These are phyloP conservation scores for Solanum neorickii DNA, from an alignment of 257 asterid genomes.

Conservation along the genomic window DNA sequence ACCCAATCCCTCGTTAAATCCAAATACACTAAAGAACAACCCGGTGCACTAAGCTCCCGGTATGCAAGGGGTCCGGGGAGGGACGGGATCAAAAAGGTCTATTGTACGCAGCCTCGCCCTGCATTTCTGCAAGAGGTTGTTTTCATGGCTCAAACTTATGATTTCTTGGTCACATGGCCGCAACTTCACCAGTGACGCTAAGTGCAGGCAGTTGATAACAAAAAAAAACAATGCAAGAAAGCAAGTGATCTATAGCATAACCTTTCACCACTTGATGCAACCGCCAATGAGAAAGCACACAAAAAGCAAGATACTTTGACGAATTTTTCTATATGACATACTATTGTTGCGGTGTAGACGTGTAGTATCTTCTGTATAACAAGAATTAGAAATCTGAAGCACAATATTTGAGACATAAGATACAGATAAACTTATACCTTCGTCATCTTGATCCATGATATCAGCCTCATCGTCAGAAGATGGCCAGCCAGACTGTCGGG, in stretches of 20 bases:
- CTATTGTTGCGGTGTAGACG: neutral
- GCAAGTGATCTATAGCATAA: neutral
- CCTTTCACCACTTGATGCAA: neutral
- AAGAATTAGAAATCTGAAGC: neutral
- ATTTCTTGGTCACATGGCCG: neutral
- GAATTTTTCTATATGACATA: neutral
- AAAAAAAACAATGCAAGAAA: neutral
- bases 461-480: conserved; percentile 80
- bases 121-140: neutral
- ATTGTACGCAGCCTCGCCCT: neutral
- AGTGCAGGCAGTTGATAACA: neutral
- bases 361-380: neutral
- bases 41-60: neutral
- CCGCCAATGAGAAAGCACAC: neutral
- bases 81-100: neutral
- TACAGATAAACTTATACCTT: conserved; percentile 24
- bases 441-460: conserved; percentile 48
- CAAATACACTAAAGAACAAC: neutral
- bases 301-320: neutral
- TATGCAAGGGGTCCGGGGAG: neutral
- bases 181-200: neutral
- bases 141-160: neutral
- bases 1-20: neutral
- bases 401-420: neutral
- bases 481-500: conserved; percentile 63